Base-by-base conservation (phyloP, 202 grass and related monocot genomes). In the Tripidium arundinaceum region DNA sequence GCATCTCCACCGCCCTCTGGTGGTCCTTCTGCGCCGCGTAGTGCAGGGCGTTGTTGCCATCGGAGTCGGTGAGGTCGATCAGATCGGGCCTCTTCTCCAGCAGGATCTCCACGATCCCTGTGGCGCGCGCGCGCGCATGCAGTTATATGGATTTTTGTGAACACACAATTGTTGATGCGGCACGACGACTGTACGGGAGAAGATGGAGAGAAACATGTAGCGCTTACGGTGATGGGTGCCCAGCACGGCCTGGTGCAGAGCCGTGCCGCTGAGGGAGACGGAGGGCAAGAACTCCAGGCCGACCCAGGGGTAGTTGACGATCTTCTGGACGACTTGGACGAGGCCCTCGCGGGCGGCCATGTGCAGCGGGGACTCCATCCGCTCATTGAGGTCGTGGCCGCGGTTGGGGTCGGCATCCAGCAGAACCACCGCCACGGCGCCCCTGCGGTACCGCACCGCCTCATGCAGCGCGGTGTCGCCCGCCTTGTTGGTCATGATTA, bases 221-320 rank as follows among this genome's bases (percentile, higher is more conserved):
- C 2, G 2, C 84, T 87, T 89, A 89, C 89, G 37, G 64, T 60
- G 83, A 62, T 89, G 57, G 33, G 78, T 75, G 28, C 89, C 78
- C 33, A 94, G 78, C 29, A 89, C 86, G n/a, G 86, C 89, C 65
- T 87, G 77, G 40, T 91, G 92, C 26, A 94, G 76, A 25, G 81
- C 66, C 4, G 87, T 77, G 49, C 91, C 91, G 4, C 78, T 85
- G 11, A 14, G 1, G 57, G 11, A 13, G 9, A 27, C 39, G 26
- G 63, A 63, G 27, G 4, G 11, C n/a, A 47, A 28, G n/a, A 31
- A 75, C 75, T 75, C 40, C 13, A n/a, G 34, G 4, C 10, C 45
- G 16, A 88, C 87, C 85, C 87, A 88, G 27, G 65, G 40, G 0
- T 65, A 42, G 1, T 61, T 49, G 38, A 86, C 5, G 9, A 93